Base-by-base conservation (phyloP, 176 grass and related monocot species). In the Pharus latifolius region DNA sequence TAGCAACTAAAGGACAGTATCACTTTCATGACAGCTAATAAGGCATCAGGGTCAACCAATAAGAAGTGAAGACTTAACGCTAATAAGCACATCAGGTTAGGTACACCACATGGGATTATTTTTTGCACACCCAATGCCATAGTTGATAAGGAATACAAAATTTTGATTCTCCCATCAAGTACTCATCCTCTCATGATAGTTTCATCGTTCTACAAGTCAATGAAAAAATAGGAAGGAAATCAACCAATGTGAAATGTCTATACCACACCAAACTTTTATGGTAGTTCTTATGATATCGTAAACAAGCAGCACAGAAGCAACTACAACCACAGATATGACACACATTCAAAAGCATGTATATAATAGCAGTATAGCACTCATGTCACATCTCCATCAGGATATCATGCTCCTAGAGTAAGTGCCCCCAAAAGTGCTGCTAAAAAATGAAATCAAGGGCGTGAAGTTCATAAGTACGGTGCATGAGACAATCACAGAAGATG, bases 91-190 rank as follows among this genome's bases (percentile, higher is more conserved):
- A 23, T 24, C 46, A 69, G 27, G 57, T 80, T 74, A 75, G 70
- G 64, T 55, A 30, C 28, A 49, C 69, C 38, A 75, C 26, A 25
- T 23, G 31, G 9, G 1, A 6, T 16, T 54, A 12, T 18, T 60
- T 72, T 53, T 41, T 22, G 16, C 69, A 30, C 28, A 73, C 23
- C 56, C 35, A 75, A 38, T 29, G 45, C 9, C 49, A 48, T 24
- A 80, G 47, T 74, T 80, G 55, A 74, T 18, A 55, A 77, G n/a
- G 47, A 80, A 75, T 62, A 60, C 49, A 73, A 60, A 43, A 53
- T 49, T 50, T 55, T 56, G 6, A 4, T 56, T 76, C 33, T 77
- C 49, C 49, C 26, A 72, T 59, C 15, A 49, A 33, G n/a, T 1
- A 52, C 23, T 35, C 13, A 75, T 62, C 27, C 37, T 67, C 35